Conservation (phyloP, 2,329 filamentous ascomycete species). For the Chaetothyriales sp. region DNA sequence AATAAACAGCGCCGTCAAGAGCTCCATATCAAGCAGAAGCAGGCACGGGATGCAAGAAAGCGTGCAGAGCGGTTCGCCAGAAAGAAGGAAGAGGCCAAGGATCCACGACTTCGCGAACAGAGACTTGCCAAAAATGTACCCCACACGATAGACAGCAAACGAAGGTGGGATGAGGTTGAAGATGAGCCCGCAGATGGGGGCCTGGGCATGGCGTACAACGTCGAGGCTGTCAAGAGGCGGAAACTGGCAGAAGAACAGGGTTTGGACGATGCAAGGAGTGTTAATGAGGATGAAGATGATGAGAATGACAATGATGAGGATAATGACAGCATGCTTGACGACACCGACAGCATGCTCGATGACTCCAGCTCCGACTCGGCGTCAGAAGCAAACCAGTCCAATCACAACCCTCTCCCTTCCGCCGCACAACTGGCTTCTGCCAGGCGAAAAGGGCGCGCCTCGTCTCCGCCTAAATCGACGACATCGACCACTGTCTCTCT, state of each 20-base stretch:
- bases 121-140: constrained; percentile 67
- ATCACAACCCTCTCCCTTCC: constrained; percentile 11
- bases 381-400: not conserved
- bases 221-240: constrained; percentile 34
- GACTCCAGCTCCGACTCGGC: not conserved
- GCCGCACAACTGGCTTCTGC: constrained; percentile 16
- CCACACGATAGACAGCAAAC: constrained; percentile 68
- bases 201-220: constrained; percentile 33
- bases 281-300: constrained; percentile 21
- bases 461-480: constrained; percentile 40
- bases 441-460: constrained; percentile 33
- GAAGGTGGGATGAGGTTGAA: constrained; percentile 72
- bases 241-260: constrained; percentile 32
- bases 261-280: constrained; percentile 25
- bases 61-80: constrained; percentile 62
- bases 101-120: constrained; percentile 59
- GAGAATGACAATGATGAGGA: constrained; percentile 39
- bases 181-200: constrained; percentile 31
- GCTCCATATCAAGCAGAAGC: constrained; percentile 68
- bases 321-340: constrained; percentile 58
- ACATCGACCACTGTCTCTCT: constrained; percentile 44
- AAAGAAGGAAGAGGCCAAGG: constrained; percentile 71
- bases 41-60: constrained; percentile 54
- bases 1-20: constrained; percentile 72
- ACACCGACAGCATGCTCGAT: constrained; percentile 9